A percentile compares a stretch with the other conserved stretches of the same genome.
Conservation (phyloP, 768 basidiomycete species). For the Collybiopsis confluens region DNA sequence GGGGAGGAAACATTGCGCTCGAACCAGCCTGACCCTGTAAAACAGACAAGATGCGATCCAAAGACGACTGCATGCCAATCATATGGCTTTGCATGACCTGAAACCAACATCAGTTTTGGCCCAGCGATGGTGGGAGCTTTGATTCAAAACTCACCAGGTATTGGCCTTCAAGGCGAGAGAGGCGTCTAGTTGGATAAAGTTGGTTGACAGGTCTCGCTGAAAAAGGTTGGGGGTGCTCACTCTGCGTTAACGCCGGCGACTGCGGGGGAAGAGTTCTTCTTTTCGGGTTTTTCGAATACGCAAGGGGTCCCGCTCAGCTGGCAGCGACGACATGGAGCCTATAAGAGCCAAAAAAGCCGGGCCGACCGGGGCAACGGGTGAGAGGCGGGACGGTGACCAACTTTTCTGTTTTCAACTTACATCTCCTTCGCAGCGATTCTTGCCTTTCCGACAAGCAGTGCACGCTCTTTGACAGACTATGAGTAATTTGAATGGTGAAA, state of each 20-base stretch:
- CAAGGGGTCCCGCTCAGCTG: constrained; percentile 77
- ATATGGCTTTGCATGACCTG: constrained; percentile 92
- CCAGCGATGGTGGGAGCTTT: no score
- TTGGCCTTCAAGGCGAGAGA: constrained; percentile 82
- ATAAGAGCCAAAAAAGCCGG: constrained; percentile 45
- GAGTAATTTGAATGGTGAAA: no score
- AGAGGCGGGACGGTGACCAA: constrained; percentile 22
- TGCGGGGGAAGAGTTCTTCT: constrained; percentile 58
- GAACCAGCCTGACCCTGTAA: constrained; percentile 47
- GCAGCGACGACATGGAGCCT: constrained; percentile 91
- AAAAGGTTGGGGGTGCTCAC: constrained; percentile 38
- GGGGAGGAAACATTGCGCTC: constrained; percentile 28
- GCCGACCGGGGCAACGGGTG: constrained; percentile 70
- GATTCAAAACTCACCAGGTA: constrained; percentile 62
- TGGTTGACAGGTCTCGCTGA: constrained; percentile 9
- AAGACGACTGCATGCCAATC: constrained; percentile 89
- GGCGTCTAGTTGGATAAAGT: constrained; percentile 47
- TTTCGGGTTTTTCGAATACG: constrained; percentile 89
- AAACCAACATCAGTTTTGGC: constrained; percentile 9
- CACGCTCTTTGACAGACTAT: no score
- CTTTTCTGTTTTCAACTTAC: constrained; percentile 29
- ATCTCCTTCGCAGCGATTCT: constrained; percentile 93
- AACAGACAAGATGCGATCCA: constrained; percentile 76
- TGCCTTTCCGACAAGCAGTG: constrained; percentile 85
- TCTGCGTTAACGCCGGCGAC: constrained; percentile 67